These are phyloP conservation scores for Colletotrichum trifolii DNA, from an alignment of 2,329 filamentous ascomycete genomes.

Conservation along the genomic window DNA sequence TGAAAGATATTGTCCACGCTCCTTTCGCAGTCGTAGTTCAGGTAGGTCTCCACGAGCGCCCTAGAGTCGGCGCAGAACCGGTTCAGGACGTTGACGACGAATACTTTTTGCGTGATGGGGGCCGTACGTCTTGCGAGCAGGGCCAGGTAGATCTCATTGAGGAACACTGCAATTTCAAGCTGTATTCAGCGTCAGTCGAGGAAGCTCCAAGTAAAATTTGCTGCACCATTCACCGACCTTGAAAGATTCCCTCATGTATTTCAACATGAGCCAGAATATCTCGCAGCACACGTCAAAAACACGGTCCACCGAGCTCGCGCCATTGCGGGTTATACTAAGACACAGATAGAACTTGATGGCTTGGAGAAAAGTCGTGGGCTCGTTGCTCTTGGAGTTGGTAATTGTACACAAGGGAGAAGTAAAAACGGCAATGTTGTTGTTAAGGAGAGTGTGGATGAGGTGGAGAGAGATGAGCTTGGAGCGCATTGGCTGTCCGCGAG, in stretches of 20 bases:
- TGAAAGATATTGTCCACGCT: conserved; percentile 98
- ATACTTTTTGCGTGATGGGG: conserved; percentile 89
- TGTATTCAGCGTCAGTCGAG: conserved; percentile 51
- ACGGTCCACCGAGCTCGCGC: conserved; percentile 88
- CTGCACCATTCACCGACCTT: conserved; percentile 68
- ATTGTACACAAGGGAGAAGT: conserved; percentile 93
- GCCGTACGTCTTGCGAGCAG: conserved; percentile 90
- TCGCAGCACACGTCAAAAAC: conserved; percentile 97
- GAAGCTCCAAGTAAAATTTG: background rate
- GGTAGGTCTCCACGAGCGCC: conserved; percentile 91
- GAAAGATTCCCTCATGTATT: conserved; percentile 90
- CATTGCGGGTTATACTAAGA: conserved; percentile 93
- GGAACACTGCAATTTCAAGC: conserved; percentile 97
- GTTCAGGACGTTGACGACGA: conserved; percentile 87
- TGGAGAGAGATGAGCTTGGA: conserved; percentile 96
- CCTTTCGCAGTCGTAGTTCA: conserved; percentile 98
- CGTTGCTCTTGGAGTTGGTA: conserved; percentile 87
- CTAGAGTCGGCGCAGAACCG: conserved; percentile 87
- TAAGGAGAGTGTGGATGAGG: conserved; percentile 92
- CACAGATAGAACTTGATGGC: conserved; percentile 98
- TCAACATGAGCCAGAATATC: conserved; percentile 98
- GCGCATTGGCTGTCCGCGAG: conserved; percentile 95
- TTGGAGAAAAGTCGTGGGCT: conserved; percentile 90
- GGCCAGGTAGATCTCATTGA: conserved; percentile 96
- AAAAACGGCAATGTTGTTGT: conserved; percentile 93